phyloP scores from a whole-genome alignment of 768 basidiomycete species.

The Boletus sensibilis region DNA sequence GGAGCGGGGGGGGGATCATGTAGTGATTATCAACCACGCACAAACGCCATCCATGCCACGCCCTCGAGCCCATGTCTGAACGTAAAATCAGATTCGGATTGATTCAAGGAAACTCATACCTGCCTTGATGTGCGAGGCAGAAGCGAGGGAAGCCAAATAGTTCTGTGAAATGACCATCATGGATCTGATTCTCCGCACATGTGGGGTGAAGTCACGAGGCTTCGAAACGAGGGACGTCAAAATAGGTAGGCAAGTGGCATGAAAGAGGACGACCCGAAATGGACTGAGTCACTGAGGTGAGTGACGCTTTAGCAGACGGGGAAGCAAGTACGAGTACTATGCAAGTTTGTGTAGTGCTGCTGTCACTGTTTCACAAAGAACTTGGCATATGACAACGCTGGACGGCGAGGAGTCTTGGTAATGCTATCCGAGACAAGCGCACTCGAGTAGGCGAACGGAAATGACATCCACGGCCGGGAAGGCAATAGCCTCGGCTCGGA shows the following conservation, averaged over 20 bases:
- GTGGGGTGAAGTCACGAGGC: constrained; percentile 28
- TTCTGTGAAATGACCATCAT: constrained; percentile 20
- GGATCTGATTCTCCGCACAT: constrained; percentile 30
- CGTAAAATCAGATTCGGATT: constrained; percentile 19
- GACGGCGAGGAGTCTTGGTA: neutral
- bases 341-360: constrained; percentile 7
- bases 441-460: constrained; percentile 11
- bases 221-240: constrained; percentile 14
- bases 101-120: constrained; percentile 14
- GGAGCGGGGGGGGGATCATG: constrained; percentile 1
- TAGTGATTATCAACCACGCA: constrained; percentile 23
- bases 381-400: neutral
- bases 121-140: constrained; percentile 27
- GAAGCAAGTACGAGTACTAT: neutral
- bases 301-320: constrained; percentile 9
- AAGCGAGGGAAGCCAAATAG: constrained; percentile 19
- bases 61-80: neutral
- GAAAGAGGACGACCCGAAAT: constrained; percentile 2
- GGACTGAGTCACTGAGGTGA: neutral
- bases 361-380: constrained; percentile 7
- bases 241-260: constrained; percentile 14
- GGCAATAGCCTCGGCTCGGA: constrained; percentile 1
- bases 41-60: constrained; percentile 20
- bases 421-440: constrained; percentile 9
- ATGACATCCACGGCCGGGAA: constrained; percentile 12